Evolutionary conservation across 2,329 filamentous ascomycete species (phyloP), one percentile per base, ranked within the genome.

Genomic region (Gaeumannomyces tritici): DNA sequence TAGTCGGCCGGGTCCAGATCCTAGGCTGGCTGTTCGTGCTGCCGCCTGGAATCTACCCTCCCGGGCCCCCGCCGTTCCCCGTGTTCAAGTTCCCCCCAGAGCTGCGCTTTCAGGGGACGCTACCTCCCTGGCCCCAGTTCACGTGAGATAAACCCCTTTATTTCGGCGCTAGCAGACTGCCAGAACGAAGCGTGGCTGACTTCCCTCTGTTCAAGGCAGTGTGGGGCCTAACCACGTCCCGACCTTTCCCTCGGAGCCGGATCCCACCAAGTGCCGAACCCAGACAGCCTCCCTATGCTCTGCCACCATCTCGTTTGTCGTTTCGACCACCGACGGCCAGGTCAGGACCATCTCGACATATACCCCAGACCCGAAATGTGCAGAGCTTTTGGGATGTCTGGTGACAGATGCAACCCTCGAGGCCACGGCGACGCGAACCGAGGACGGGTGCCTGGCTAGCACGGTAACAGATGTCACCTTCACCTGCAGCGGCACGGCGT

Each of bases 271-370:
- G 31, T 59, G 57, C 28, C 18, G 26, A 27, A 59, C 57, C 29
- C 24, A 35, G 31, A 59, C 57, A 35, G 57, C 57, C 27, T 59
- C 57, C 3, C 57, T 59, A 5, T 59, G 57, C n/a, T 59, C 27
- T 58, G 55, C 57, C 33, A 59, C 31, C 61, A 59, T 33, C 54
- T 62, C 61, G 31, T 54, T 47, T 31, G 55, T 54, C 21, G 55
- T 59, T 24, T 62, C 55, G 1, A 59, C 57, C 11, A 11, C 21
- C 29, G 28, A 18, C 6, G 27, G 13, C 18, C 21, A 31, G n/a
- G 27, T 26, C 24, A 28, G 29, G 15, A 59, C 57, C 6, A 35
- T 59, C 21, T 59, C 57, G 13, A 27, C 57, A 0, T 24, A 33
- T 15, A 6, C 11, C 15, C n/a, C n/a, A 2, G 27, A 35, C 15